phyloP scores from a whole-genome alignment of 2,329 filamentous ascomycete species.

The Alternaria angustiovoidea region DNA sequence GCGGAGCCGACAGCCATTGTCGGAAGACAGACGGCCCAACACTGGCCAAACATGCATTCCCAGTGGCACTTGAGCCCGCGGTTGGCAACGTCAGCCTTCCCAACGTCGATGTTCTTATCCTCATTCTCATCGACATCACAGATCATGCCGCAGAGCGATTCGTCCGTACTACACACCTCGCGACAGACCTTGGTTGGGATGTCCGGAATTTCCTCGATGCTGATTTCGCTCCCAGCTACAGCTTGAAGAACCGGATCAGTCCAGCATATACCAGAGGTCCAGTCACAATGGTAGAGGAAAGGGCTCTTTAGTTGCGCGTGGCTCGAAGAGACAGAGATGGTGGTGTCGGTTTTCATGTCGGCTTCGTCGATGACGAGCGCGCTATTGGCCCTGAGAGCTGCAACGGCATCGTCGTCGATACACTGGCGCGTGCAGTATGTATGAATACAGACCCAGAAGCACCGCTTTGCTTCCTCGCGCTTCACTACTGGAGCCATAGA shows the following conservation, averaged over 20 bases:
- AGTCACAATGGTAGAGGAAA: conserved; percentile 3
- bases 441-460: conserved; percentile 6
- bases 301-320: background rate
- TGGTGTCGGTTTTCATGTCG: background rate
- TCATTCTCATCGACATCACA: background rate
- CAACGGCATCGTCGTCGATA: background rate
- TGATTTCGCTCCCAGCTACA: background rate
- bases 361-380: conserved; percentile 11
- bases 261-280: background rate
- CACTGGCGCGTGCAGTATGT: conserved; percentile 1
- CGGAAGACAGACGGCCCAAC: background rate
- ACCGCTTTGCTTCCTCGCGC: background rate
- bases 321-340: conserved; percentile 1
- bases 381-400: background rate
- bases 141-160: background rate
- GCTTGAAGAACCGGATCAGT: background rate
- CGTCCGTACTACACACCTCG: conserved; percentile 1
- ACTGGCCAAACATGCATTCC: conserved; percentile 2
- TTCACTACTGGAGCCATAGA: background rate
- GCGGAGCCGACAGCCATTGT: background rate
- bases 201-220: background rate
- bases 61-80: background rate
- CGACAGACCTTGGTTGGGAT: conserved; percentile 5
- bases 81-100: background rate
- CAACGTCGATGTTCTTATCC: background rate